Conservation (phyloP, 495 filamentous ascomycete genomes). For the Podospora sp. region DNA sequence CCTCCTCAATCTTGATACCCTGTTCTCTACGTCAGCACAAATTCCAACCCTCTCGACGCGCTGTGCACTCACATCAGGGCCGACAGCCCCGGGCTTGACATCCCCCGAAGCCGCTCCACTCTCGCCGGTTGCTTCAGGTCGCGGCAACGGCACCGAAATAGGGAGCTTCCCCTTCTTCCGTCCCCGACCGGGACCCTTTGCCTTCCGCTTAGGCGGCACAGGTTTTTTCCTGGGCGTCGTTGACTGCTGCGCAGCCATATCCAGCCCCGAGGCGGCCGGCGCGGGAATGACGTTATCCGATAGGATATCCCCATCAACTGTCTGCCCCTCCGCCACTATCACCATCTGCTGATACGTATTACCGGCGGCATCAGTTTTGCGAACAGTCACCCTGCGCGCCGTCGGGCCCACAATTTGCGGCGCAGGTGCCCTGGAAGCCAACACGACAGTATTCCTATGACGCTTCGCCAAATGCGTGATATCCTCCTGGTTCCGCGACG, state of each 20-base stretch:
- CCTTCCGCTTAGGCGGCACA: conserved; percentile 76
- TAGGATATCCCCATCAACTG: conserved; percentile 77
- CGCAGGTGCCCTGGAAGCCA: conserved; percentile 46
- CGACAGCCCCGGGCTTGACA: conserved; percentile 39
- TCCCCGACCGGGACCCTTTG: conserved; percentile 67
- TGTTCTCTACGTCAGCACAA: conserved; percentile 35
- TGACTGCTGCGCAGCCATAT: conserved; percentile 29
- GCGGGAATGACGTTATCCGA: conserved; percentile 55
- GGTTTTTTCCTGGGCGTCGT: conserved; percentile 59
- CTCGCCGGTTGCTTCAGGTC: conserved; percentile 13
- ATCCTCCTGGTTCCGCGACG: conserved; percentile 75
- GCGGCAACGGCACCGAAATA: conserved; percentile 21
- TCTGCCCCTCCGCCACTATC: conserved; percentile 77
- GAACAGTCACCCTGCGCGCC: conserved; percentile 74
- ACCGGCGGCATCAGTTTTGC: conserved; percentile 73
- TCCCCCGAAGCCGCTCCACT: conserved; percentile 21
- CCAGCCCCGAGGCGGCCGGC: conserved; percentile 32
- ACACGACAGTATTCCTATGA: conserved; percentile 65
- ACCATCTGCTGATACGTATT: conserved; percentile 81
- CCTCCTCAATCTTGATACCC: conserved; percentile 47
- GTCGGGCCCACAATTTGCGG: conserved; percentile 50
- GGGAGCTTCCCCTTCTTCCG: conserved; percentile 66
- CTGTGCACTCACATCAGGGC: conserved; percentile 31
- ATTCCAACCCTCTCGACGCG: conserved; percentile 38
- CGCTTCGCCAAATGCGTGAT: conserved; percentile 85